Evolutionary conservation across 768 basidiomycete genomes (phyloP).

Genomic region (Leccinum longicurvipes): DNA sequence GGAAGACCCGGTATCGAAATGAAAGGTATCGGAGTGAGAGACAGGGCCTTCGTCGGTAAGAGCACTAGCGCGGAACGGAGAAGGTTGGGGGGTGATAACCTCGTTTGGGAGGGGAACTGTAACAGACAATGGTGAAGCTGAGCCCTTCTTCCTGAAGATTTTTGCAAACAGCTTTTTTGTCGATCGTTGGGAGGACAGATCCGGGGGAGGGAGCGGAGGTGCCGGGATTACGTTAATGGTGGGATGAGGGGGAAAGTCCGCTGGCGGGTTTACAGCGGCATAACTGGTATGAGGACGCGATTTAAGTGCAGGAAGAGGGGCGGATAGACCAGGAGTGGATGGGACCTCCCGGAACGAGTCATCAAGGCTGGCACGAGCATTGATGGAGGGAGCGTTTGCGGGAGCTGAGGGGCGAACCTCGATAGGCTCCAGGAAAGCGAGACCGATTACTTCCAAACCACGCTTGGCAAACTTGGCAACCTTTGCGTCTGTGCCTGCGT

Average conservation of each 20-base stretch:
- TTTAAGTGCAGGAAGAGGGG: constrained; percentile 9
- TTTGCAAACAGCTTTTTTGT: constrained; percentile 63
- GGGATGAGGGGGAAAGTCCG: constrained; percentile 2
- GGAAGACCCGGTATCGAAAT: constrained; percentile 14
- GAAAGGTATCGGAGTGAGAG: constrained; percentile 8
- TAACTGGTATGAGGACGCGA: constrained; percentile 2
- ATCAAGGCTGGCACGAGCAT: constrained; percentile 32
- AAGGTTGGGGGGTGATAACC: constrained; percentile 14
- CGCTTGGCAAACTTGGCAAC: constrained; percentile 73
- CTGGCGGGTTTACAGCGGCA: neutral
- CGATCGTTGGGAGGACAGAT: constrained; percentile 35
- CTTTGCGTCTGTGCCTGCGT: constrained; percentile 86
- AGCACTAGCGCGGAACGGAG: constrained; percentile 6
- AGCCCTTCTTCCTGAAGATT: constrained; percentile 60
- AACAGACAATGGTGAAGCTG: constrained; percentile 17
- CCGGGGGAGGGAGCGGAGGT: constrained; percentile 13
- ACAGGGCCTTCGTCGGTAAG: constrained; percentile 18
- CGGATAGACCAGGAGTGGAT: neutral
- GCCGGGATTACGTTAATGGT: constrained; percentile 16
- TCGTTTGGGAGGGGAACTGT: constrained; percentile 28
- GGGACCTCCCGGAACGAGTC: constrained; percentile 16
- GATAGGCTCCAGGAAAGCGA: constrained; percentile 76
- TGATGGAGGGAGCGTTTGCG: constrained; percentile 13
- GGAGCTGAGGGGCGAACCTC: constrained; percentile 54
- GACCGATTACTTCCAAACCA: constrained; percentile 72